A percentile compares a stretch with the other conserved stretches of the same genome.
Conservation (phyloP, 805 yeast species). For the Yarrowia phangngaensis region DNA sequence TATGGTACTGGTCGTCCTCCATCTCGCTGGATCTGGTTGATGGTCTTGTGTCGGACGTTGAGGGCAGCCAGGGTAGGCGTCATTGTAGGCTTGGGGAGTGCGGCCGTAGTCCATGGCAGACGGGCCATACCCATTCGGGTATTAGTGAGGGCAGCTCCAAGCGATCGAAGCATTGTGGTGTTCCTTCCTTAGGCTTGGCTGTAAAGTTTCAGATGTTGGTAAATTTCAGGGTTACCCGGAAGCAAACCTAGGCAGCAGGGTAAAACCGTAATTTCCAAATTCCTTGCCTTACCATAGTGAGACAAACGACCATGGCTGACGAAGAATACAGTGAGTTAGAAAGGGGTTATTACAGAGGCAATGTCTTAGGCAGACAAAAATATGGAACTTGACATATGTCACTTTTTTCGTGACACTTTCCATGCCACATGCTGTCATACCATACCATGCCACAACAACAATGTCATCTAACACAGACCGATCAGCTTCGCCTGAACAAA, state of each 20-base stretch:
- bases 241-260: constrained; percentile 1
- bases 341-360: constrained; percentile 13
- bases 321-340: constrained; percentile 29
- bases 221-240: constrained; percentile 26
- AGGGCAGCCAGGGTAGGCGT: constrained; percentile 18
- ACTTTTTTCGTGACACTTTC: no score
- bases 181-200: background rate
- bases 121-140: constrained; percentile 23
- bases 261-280: constrained; percentile 1
- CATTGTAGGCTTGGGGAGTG: constrained; percentile 6
- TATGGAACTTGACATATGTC: no score
- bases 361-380: no score
- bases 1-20: constrained; percentile 38
- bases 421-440: no score
- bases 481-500: constrained; percentile 29
- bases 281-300: background rate
- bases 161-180: constrained; percentile 19
- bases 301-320: constrained; percentile 29
- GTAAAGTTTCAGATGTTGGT: background rate
- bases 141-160: constrained; percentile 23
- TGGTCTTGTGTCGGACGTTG: constrained; percentile 30
- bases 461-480: constrained; percentile 27
- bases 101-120: constrained; percentile 17
- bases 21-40: constrained; percentile 39
- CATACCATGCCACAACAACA: no score